These are phyloP conservation scores for Colletotrichum sp. DNA, from an alignment of 2,329 filamentous ascomycete genomes.

Conservation along the genomic window DNA sequence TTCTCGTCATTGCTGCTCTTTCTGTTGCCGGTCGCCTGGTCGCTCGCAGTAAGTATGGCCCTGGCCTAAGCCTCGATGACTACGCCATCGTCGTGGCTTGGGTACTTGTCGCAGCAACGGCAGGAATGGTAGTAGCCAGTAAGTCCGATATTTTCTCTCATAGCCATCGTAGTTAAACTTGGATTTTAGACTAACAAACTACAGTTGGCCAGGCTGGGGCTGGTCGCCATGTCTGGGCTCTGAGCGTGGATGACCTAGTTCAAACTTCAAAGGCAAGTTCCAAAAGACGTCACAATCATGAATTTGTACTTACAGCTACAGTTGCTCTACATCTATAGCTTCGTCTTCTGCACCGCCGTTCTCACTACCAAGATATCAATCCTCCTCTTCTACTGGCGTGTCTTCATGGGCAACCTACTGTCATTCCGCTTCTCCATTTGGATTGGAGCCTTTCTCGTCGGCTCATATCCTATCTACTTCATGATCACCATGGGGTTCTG, in stretches of 20 bases:
- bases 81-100: neutral
- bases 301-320: neutral
- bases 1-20: neutral
- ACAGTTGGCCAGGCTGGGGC: neutral
- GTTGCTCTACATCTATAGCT: neutral
- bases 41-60: neutral
- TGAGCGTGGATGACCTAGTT: neutral
- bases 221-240: neutral
- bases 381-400: neutral
- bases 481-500: neutral
- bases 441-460: neutral
- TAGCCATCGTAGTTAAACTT: neutral
- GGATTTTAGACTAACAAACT: neutral
- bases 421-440: neutral
- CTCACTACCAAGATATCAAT: neutral
- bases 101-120: neutral
- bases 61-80: constrained; percentile 20
- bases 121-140: neutral
- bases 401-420: neutral
- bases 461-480: neutral
- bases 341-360: neutral
- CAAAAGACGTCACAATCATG: neutral
- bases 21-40: neutral
- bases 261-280: neutral
- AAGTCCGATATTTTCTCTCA: neutral